A percentile compares a stretch with the other conserved stretches of the same genome.
Conservation (phyloP, 768 basidiomycete genomes). For the Psilocybe cubensis region DNA sequence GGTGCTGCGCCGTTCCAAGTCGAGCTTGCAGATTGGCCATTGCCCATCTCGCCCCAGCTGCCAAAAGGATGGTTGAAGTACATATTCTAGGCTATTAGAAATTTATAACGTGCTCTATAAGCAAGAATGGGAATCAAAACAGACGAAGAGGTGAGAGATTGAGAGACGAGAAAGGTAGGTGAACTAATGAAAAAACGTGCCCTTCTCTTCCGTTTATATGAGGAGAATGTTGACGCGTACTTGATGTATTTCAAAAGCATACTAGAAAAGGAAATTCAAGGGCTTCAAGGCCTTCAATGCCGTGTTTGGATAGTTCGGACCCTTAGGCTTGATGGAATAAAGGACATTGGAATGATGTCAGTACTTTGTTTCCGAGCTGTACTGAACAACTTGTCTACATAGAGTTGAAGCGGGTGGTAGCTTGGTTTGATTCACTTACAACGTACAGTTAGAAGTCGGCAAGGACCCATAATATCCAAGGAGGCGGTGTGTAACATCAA, state of each 20-base stretch:
- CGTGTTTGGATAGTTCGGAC: slow-evolving; percentile 1
- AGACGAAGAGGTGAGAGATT: neutral
- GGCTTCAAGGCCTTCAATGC: slow-evolving; percentile 17
- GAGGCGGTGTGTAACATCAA: slow-evolving; percentile 1
- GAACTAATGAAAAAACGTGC: slow-evolving; percentile 3
- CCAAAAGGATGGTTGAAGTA: slow-evolving; percentile 43
- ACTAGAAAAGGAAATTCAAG: slow-evolving; percentile 1
- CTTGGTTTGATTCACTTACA: neutral
- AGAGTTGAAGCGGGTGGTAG: neutral
- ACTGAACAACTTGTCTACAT: neutral
- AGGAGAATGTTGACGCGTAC: neutral
- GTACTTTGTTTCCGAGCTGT: slow-evolving; percentile 9
- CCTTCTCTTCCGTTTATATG: slow-evolving; percentile 2
- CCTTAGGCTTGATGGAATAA: slow-evolving; percentile 2
- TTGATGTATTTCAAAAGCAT: neutral
- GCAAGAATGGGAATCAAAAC: slow-evolving; percentile 1
- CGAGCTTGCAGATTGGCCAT: slow-evolving; percentile 24
- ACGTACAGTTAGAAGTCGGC: neutral
- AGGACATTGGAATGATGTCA: neutral
- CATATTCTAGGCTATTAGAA: slow-evolving; percentile 15
- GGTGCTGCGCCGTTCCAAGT: slow-evolving; percentile 23
- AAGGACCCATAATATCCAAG: neutral
- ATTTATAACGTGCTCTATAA: neutral
- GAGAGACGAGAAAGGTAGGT: neutral
- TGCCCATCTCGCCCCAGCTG: slow-evolving; percentile 35